These are phyloP conservation scores for Monosporascus sp. DNA, from an alignment of 2,329 filamentous ascomycete genomes.

Conservation along the genomic window DNA sequence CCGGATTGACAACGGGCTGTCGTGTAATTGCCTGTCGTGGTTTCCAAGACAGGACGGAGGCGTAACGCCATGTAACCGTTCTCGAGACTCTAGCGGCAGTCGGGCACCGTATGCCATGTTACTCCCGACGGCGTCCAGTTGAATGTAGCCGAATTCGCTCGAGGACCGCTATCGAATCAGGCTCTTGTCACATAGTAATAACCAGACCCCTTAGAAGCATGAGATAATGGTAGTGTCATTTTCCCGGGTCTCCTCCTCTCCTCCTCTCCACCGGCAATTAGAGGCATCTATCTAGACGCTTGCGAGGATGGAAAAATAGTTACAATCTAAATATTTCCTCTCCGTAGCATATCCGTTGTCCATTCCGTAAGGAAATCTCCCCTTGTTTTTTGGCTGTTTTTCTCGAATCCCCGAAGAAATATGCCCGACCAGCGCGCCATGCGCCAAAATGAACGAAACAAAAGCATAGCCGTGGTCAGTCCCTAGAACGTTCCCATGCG, in stretches of 20 bases:
- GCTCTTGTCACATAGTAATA: too few species aligned
- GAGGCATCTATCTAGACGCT: not conserved
- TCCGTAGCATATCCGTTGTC: not conserved
- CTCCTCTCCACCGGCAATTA: too few species aligned
- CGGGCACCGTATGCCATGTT: not conserved
- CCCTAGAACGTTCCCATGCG: not conserved
- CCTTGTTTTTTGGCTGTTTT: not conserved
- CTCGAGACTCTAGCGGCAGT: not conserved
- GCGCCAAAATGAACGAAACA: not conserved
- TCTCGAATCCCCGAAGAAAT: not conserved
- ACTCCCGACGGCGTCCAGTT: not conserved
- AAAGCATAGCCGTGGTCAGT: not conserved
- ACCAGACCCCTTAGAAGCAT: too few species aligned
- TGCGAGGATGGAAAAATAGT: not conserved
- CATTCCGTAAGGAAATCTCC: too few species aligned
- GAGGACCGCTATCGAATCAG: not conserved
- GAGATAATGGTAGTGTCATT: too few species aligned
- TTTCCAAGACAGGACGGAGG: not conserved
- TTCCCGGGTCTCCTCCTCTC: too few species aligned
- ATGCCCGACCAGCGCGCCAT: not conserved
- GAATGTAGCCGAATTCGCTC: not conserved
- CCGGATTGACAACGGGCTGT: too few species aligned
- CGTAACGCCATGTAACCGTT: not conserved
- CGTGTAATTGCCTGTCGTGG: not conserved
- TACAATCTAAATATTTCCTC: not conserved